phyloP scores from a whole-genome alignment of 2,329 filamentous ascomycete genomes.

The Colletotrichum aenigma region DNA sequence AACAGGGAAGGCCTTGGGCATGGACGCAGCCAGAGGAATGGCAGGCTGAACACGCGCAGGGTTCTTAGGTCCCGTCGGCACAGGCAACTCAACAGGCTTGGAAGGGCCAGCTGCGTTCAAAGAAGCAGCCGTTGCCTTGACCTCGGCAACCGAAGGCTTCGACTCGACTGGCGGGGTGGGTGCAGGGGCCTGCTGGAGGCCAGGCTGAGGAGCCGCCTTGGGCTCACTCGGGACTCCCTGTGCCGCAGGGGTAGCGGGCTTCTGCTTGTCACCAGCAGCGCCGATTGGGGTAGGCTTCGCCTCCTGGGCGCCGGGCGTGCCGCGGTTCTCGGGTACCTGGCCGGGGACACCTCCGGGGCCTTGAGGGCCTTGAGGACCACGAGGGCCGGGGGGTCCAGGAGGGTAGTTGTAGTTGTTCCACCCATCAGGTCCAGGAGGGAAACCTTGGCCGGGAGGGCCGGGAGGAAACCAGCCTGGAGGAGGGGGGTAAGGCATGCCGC shows the following conservation, averaged over 20 bases:
- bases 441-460: constrained; percentile 69
- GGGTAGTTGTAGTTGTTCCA: constrained; percentile 49
- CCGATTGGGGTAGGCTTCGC: constrained; percentile 57
- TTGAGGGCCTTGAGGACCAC: constrained; percentile 53
- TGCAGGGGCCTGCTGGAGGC: constrained; percentile 42
- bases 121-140: constrained; percentile 59
- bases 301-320: constrained; percentile 33
- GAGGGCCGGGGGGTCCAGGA: constrained; percentile 63
- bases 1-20: constrained; percentile 24
- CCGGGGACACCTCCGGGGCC: constrained; percentile 31
- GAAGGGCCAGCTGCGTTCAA: constrained; percentile 41
- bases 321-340: constrained; percentile 18
- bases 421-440: constrained; percentile 63
- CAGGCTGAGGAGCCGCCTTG: constrained; percentile 15
- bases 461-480: constrained; percentile 81
- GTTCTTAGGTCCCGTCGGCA: constrained; percentile 53
- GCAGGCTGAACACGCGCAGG: constrained; percentile 64
- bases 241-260: constrained; percentile 49
- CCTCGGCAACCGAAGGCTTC: constrained; percentile 64
- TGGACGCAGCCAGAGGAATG: constrained; percentile 62
- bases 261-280: constrained; percentile 53
- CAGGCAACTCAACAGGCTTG: constrained; percentile 40
- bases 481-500: constrained; percentile 78
- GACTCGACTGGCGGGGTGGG: constrained; percentile 71
- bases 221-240: constrained; percentile 9